Base-by-base conservation (phyloP, 164 flowering plant genomes). In the Sextonia rubra region DNA sequence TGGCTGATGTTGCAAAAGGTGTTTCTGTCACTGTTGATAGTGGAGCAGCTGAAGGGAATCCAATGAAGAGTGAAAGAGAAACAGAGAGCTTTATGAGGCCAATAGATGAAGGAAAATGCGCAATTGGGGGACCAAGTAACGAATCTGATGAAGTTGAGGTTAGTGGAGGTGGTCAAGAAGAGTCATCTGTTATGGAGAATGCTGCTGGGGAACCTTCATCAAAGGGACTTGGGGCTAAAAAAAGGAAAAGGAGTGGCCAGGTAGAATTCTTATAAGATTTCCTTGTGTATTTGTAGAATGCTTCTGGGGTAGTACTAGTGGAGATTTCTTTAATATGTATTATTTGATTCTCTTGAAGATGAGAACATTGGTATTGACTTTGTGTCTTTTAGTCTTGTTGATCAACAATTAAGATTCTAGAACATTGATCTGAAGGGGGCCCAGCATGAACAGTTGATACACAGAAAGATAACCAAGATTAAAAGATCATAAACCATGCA, bases 241-340 rank as follows among this genome's bases (percentile, higher is more conserved):
- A 95, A 81, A 86, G 97, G 84, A 95, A 88, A 80, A 86, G 89
- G 72, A 76, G n/a, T 78, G 80, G 76, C 37, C 91, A 88, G 97
- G 97, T 92, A 77, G 63, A 71, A 14, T 71, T 6, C 25, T 44
- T 64, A 0, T 20, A 24, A 9, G 22, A 55, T 24, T 22, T 60
- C 30, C 32, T 65, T n/a, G 55, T 65, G 29, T 27, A 12, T 26
- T 9, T 32, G 14, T n/a, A 32, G 26, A 64, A n/a, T 66, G 26
- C 69, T 66, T 66, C 24, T 12, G 4, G 14, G 37, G 15, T 66
- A n/a, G 37, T 64, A 3, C 20, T n/a, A n/a, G 15, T 44, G 6
- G n/a, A 66, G 69, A 32, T 44, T n/a, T 37, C 52, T 14, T 30
- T 37, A 52, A 66, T 37, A 24, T 8, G 69, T 29, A 52, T 12